These are phyloP conservation scores for Lachnellula arida DNA, from an alignment of 2,329 filamentous ascomycete genomes.

Conservation along the genomic window DNA sequence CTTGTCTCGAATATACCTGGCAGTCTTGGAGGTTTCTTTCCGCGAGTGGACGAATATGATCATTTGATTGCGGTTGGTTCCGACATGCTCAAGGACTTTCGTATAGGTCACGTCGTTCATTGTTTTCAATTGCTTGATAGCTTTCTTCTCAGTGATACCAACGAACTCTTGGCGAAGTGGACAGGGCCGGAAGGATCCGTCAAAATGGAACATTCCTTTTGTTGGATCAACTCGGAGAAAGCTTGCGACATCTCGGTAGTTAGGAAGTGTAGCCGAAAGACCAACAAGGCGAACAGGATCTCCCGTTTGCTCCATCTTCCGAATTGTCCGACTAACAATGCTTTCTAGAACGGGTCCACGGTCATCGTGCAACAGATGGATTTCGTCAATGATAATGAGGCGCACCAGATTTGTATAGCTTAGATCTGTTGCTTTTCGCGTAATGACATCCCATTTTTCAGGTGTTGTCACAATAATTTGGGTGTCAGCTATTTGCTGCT, in stretches of 20 bases:
- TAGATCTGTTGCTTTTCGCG: slow-evolving; percentile 91
- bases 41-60: slow-evolving; percentile 97
- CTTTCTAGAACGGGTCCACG: slow-evolving; percentile 95
- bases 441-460: slow-evolving; percentile 99
- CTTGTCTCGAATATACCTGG: slow-evolving; percentile 92
- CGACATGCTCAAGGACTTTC: slow-evolving; percentile 95
- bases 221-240: slow-evolving; percentile 85
- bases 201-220: slow-evolving; percentile 93
- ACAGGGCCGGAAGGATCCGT: slow-evolving; percentile 88
- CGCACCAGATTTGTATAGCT: slow-evolving; percentile 97
- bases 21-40: slow-evolving; percentile 97
- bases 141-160: slow-evolving; percentile 94
- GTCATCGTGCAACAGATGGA: slow-evolving; percentile 95
- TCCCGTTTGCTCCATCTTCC: slow-evolving; percentile 88
- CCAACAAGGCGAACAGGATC: slow-evolving; percentile 89
- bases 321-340: slow-evolving; percentile 90
- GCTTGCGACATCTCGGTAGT: slow-evolving; percentile 92
- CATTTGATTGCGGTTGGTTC: slow-evolving; percentile 92
- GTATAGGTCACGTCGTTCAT: slow-evolving; percentile 99
- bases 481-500: slow-evolving; percentile 96
- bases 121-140: slow-evolving; percentile 96
- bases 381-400: slow-evolving; percentile 95
- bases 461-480: slow-evolving; percentile 98
- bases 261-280: slow-evolving; percentile 90
- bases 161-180: slow-evolving; percentile 96